Evolutionary conservation across 805 yeast genomes (phyloP).

Genomic region (Kodamaea laetipori): DNA sequence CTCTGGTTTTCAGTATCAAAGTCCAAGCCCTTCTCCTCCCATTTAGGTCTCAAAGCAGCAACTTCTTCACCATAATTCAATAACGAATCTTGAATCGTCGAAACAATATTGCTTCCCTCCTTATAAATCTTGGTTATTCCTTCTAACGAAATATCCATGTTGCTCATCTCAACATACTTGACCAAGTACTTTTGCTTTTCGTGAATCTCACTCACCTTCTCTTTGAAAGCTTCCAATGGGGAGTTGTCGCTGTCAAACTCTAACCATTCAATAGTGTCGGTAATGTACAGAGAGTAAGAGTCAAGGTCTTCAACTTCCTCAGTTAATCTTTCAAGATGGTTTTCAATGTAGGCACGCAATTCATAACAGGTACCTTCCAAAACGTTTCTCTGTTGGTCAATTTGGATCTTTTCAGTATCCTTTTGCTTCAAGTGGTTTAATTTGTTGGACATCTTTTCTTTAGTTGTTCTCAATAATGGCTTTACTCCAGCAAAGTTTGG

Average conservation of each 20-base stretch:
- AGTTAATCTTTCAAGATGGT: slow-evolving; percentile 43
- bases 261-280: slow-evolving; percentile 70
- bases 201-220: slow-evolving; percentile 25
- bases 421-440: slow-evolving; percentile 53
- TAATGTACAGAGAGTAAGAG: slow-evolving; percentile 31
- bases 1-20: slow-evolving; percentile 54
- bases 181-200: slow-evolving; percentile 27
- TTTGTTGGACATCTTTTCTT: slow-evolving; percentile 47
- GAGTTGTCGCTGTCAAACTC: slow-evolving; percentile 69
- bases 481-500: slow-evolving; percentile 47
- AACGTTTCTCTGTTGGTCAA: slow-evolving; percentile 63
- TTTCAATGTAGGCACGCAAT: slow-evolving; percentile 60
- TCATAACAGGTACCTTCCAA: slow-evolving; percentile 76
- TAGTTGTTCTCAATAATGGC: slow-evolving; percentile 41
- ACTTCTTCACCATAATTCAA: slow-evolving; percentile 49
- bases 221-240: slow-evolving; percentile 27
- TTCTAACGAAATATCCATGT: slow-evolving; percentile 48
- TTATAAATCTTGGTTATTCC: slow-evolving; percentile 48
- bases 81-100: slow-evolving; percentile 47
- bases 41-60: slow-evolving; percentile 42
- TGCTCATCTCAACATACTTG: slow-evolving; percentile 41
- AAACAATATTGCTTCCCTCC: slow-evolving; percentile 44
- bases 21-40: slow-evolving; percentile 48
- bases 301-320: slow-evolving; percentile 45
- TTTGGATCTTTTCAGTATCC: slow-evolving; percentile 55